Base-by-base conservation (phyloP, 805 yeast species). In the Pichia occidentalis region DNA sequence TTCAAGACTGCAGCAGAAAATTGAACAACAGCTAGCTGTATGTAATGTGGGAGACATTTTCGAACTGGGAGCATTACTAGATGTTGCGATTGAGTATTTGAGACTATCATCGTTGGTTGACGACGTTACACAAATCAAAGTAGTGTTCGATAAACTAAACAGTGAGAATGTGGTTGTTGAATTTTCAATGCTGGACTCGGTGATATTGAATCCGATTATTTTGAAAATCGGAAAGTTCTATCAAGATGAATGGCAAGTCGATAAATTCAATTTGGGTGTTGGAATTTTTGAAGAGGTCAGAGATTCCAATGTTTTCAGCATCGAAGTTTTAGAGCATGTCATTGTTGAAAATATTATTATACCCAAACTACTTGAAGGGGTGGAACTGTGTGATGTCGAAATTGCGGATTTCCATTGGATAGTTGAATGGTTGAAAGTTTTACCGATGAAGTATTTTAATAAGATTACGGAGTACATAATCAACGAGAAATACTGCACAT, bases 11-110 rank as follows among this genome's bases (percentile, higher is more conserved):
- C 45, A 42, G n/a, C n/a, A n/a, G n/a, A n/a, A n/a, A n/a, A n/a
- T n/a, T n/a, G n/a, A n/a, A 1, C 10, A 28, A 3, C 22, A 46
- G 6, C 43, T 68, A 18, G 47, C 44, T 1, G 4, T 40, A 2
- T 72, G 77, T 73, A 52, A 60, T 28, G 67, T 70, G 0, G 44
- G 55, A 4, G 50, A 56, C 11, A 47, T 68, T 7, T 55, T 60
- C 3, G 45, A 52, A 8, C 52, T 57, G 1, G 40, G 42, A 10
- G 44, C 40, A 2, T 36, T 68, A 10, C 44, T 60, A 24, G 17
- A 29, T 9, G 12, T 23, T 23, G n/a, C n/a, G n/a, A 23, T 23
- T 23, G 25, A 23, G 9, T 23, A 9, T 9, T 23, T 23, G 12
- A 9, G 11, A 23, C 12, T 23, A 17, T 10, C 10, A 18, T 14